Percentiles rank a stretch among this genome's conserved stretches.
Conservation (phyloP, 2,329 filamentous ascomycete species). For the Triangularia verruculosa region DNA sequence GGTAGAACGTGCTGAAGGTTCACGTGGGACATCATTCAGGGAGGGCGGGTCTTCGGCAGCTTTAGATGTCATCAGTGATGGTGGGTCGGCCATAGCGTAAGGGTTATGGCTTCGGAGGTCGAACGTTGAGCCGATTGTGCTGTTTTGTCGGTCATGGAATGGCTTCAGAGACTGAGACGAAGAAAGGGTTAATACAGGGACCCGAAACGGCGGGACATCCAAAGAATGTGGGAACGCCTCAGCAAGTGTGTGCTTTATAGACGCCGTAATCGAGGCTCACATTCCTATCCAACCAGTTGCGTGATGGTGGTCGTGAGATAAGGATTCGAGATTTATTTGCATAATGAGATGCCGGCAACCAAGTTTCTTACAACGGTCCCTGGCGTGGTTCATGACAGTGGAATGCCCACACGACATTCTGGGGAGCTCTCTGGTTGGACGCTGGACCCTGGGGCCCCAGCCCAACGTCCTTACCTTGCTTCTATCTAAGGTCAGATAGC, state of each 20-base stretch:
- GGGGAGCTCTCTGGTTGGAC: neutral
- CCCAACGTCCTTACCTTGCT: neutral
- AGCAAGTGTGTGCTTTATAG: neutral
- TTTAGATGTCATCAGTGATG: neutral
- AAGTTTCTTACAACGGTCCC: neutral
- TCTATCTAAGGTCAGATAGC: neutral
- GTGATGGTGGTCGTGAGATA: neutral
- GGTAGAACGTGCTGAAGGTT: neutral
- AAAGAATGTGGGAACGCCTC: too few species aligned
- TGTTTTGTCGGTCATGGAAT: neutral
- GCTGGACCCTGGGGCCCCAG: neutral
- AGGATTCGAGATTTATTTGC: constrained; percentile 10
- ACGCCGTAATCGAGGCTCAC: neutral
- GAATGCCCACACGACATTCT: neutral
- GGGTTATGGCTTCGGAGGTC: neutral
- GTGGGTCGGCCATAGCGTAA: neutral
- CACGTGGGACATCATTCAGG: neutral
- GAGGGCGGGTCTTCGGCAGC: neutral
- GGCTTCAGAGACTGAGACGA: neutral
- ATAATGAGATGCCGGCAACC: constrained; percentile 5
- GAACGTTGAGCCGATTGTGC: neutral
- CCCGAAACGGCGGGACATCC: neutral
- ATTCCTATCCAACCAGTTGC: neutral
- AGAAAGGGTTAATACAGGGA: too few species aligned
- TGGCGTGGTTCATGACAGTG: neutral